Evolutionary conservation across 2,329 filamentous ascomycete species (phyloP).

Genomic region (Trichophaea hybrida): DNA sequence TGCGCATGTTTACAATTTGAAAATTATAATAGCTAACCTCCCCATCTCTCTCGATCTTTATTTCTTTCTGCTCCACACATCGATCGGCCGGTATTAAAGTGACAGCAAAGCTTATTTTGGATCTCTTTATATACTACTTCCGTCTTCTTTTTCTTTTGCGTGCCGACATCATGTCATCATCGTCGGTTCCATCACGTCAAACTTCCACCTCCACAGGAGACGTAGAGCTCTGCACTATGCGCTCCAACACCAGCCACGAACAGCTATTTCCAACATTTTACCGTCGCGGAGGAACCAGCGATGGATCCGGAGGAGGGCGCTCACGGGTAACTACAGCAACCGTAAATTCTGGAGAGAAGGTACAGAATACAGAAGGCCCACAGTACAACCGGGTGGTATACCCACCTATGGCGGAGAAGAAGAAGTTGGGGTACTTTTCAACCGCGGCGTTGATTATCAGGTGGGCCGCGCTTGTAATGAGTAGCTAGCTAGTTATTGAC

Average conservation of each 20-base stretch:
- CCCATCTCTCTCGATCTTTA: too few species aligned
- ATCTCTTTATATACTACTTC: too few species aligned
- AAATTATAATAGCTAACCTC: too few species aligned
- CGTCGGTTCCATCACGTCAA: not conserved
- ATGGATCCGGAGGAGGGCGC: not conserved
- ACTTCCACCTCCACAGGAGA: not conserved
- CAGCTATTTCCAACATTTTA: not conserved
- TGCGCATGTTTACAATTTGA: too few species aligned
- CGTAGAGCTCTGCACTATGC: not conserved
- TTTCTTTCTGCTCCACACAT: too few species aligned
- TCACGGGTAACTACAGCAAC: not conserved
- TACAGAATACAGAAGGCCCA: too few species aligned
- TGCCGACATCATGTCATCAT: not conserved
- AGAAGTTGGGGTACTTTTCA: conserved; percentile 19
- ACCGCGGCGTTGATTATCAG: conserved; percentile 21
- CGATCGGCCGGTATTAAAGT: too few species aligned
- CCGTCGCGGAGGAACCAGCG: not conserved
- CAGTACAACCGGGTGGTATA: not conserved
- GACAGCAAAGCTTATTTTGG: too few species aligned
- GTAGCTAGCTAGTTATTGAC: too few species aligned
- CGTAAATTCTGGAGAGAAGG: not conserved
- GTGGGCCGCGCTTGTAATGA: too few species aligned
- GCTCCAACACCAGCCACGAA: not conserved
- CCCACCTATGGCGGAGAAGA: conserved; percentile 14
- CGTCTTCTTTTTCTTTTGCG: too few species aligned